phyloP scores from a whole-genome alignment of 495 filamentous ascomycete genomes.

The Choiromyces venosus region DNA sequence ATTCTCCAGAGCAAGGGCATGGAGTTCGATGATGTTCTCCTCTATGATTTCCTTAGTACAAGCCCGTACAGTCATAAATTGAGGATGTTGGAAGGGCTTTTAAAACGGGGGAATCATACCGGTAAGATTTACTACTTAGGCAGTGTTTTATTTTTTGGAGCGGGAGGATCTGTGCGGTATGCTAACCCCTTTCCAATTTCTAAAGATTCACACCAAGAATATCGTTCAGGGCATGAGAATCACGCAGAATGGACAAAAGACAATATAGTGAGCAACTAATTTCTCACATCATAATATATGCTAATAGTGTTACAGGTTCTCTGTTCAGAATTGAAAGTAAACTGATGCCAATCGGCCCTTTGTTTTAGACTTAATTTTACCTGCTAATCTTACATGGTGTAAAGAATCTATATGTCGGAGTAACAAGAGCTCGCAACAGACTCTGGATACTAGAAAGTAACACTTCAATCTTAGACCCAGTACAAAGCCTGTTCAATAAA shows the following conservation, averaged over 20 bases:
- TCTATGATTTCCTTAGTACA: slow-evolving; percentile 34
- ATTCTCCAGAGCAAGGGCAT: slow-evolving; percentile 49
- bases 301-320: slow-evolving; percentile 3
- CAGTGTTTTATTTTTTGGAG: no score
- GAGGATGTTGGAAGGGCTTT: no score
- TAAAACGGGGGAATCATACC: background rate
- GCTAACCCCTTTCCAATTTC: slow-evolving; percentile 3
- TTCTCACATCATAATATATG: background rate
- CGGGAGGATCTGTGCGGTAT: background rate
- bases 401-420: slow-evolving; percentile 23
- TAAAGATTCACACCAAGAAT: background rate
- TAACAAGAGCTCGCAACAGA: slow-evolving; percentile 21
- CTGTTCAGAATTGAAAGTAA: slow-evolving; percentile 30
- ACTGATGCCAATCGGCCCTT: background rate
- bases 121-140: background rate
- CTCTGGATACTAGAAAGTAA: slow-evolving; percentile 28
- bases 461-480: background rate
- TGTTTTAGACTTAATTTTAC: background rate
- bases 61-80: slow-evolving; percentile 13
- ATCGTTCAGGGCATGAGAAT: no score
- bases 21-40: slow-evolving; percentile 46
- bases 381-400: background rate
- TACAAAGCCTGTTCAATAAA: slow-evolving; percentile 11
- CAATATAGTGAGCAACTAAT: slow-evolving; percentile 5
- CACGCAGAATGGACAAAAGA: slow-evolving; percentile 7